Percentiles rank a stretch among this genome's conserved stretches.
Conservation (phyloP, 2,329 filamentous ascomycete species). For the Penicillium corylophilum region DNA sequence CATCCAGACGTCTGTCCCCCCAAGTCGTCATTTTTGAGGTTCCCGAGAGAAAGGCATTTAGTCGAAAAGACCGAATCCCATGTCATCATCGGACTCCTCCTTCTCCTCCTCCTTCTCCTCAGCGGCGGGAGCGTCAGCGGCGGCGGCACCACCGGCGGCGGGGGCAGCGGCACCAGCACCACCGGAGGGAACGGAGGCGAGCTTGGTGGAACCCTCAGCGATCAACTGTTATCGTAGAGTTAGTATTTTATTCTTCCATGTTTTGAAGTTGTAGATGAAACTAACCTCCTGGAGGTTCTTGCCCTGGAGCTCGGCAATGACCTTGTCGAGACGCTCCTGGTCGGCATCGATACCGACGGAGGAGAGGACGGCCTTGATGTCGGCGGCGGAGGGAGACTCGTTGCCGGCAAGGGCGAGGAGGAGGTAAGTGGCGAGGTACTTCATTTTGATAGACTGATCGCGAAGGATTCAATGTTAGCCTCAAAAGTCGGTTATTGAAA, state of each 20-base stretch:
- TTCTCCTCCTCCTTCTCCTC: constrained; percentile 76
- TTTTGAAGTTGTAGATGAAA: constrained; percentile 3
- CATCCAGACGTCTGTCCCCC: constrained; percentile 54
- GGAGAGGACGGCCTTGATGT: constrained; percentile 85
- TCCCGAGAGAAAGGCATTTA: constrained; percentile 35
- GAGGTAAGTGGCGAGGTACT: constrained; percentile 99
- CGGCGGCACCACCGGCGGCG: constrained; percentile 60
- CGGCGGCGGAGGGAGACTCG: constrained; percentile 75
- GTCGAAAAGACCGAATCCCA: constrained; percentile 75
- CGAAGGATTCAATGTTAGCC: constrained; percentile 20
- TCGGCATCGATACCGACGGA: constrained; percentile 96
- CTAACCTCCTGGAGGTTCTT: constrained; percentile 83
- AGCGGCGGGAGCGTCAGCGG: constrained; percentile 64
- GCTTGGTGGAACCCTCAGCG: constrained; percentile 82
- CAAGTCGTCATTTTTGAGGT: constrained; percentile 58
- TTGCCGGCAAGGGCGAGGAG: constrained; percentile 94
- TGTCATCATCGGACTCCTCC: constrained; percentile 71
- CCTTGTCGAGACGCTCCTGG: constrained; percentile 76
- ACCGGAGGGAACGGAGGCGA: constrained; percentile 94
- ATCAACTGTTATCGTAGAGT: constrained; percentile 66
- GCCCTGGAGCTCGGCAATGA: constrained; percentile 72
- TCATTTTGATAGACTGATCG: constrained; percentile 70
- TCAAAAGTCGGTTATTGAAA: constrained; percentile 11
- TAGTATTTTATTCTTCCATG: constrained; percentile 8
- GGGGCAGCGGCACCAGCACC: constrained; percentile 61